These are phyloP conservation scores for Chrysoporthe austroafricana DNA, from an alignment of 2,329 filamentous ascomycete species.

Conservation along the genomic window DNA sequence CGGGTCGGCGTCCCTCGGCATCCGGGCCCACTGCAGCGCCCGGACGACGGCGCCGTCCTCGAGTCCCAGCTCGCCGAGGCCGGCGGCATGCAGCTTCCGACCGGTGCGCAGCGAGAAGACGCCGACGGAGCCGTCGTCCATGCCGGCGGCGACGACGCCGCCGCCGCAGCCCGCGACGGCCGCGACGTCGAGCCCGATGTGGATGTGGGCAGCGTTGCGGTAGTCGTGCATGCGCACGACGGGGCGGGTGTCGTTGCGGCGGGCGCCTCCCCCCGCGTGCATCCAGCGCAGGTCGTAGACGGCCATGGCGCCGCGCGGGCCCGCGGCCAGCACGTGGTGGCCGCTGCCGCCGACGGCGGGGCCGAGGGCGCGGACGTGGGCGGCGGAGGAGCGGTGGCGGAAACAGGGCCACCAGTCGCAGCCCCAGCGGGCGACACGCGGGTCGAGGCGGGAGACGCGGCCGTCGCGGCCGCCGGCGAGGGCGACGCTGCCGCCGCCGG, in stretches of 20 bases:
- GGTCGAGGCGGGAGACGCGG: constrained; percentile 50
- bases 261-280: constrained; percentile 36
- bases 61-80: constrained; percentile 33
- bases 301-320: constrained; percentile 52
- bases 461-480: constrained; percentile 57
- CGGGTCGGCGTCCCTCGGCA: constrained; percentile 48
- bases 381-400: constrained; percentile 46
- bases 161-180: constrained; percentile 41
- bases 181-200: constrained; percentile 57
- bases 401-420: constrained; percentile 28
- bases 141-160: constrained; percentile 54
- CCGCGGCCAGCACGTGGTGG: constrained; percentile 58
- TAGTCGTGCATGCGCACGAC: constrained; percentile 55
- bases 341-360: constrained; percentile 49
- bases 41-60: constrained; percentile 39
- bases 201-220: constrained; percentile 51
- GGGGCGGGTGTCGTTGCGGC: constrained; percentile 35
- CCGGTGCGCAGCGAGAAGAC: constrained; percentile 57
- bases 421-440: constrained; percentile 39
- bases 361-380: constrained; percentile 55
- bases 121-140: constrained; percentile 52
- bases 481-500: constrained; percentile 50
- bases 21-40: constrained; percentile 49
- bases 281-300: constrained; percentile 58
- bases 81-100: constrained; percentile 38